Evolutionary conservation across 805 yeast species (phyloP).

Genomic region (Wickerhamomyces tratensis): DNA sequence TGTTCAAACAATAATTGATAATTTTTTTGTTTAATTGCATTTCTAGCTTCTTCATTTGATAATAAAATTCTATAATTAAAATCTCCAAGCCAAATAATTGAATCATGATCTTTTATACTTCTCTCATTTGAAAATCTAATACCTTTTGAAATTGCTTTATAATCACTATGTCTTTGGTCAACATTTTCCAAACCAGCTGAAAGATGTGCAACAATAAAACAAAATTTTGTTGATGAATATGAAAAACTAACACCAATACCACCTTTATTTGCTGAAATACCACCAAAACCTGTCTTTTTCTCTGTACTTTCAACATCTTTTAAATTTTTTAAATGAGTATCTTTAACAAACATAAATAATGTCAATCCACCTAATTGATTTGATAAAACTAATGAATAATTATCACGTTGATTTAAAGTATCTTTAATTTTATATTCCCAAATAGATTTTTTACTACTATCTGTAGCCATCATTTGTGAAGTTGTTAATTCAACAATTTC

Average conservation of each 20-base stretch:
- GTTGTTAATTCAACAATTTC: constrained; percentile 82
- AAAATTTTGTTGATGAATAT: constrained; percentile 57
- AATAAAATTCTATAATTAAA: constrained; percentile 77
- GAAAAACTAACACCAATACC: constrained; percentile 65
- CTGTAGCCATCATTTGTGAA: constrained; percentile 75
- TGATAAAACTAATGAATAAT: constrained; percentile 53
- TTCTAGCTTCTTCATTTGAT: constrained; percentile 61
- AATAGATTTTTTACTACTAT: constrained; percentile 43
- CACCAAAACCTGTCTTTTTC: constrained; percentile 91
- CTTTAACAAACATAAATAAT: constrained; percentile 56
- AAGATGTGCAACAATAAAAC: constrained; percentile 78
- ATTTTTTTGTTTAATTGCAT: constrained; percentile 36
- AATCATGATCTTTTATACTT: constrained; percentile 67
- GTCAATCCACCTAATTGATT: constrained; percentile 85
- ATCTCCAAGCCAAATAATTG: constrained; percentile 87
- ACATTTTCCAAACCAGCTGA: constrained; percentile 86
- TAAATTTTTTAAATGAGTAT: constrained; percentile 39
- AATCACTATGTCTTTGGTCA: constrained; percentile 81
- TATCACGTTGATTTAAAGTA: constrained; percentile 32
- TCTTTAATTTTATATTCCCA: constrained; percentile 60
- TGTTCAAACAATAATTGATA: constrained; percentile 45
- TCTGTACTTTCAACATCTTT: constrained; percentile 59
- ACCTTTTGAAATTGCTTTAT: constrained; percentile 66
- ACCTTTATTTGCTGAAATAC: constrained; percentile 78
- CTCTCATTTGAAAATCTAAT: constrained; percentile 49